A percentile compares a stretch with the other conserved stretches of the same genome.
Conservation (phyloP, 257 asterid species). For the Knoxia roxburghii region DNA sequence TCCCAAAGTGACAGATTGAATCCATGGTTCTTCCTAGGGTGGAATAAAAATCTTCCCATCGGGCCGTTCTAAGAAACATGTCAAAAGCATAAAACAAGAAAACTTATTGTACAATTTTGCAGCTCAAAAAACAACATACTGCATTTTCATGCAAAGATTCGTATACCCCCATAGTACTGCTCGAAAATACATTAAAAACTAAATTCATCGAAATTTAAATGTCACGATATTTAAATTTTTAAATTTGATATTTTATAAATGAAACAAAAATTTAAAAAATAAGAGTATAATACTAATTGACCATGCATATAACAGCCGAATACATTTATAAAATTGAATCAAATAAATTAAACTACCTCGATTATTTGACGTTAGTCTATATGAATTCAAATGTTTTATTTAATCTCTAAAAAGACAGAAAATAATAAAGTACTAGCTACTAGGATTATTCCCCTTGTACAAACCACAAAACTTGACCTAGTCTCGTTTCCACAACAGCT, state of each 20-base stretch:
- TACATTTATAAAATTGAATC: too few relatives aligned
- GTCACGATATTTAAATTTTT: too few relatives aligned
- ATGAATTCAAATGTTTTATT: too few relatives aligned
- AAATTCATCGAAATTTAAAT: too few relatives aligned
- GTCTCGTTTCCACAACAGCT: background rate
- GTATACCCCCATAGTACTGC: background rate
- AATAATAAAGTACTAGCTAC: background rate
- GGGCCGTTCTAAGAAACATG: background rate
- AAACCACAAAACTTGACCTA: slow-evolving; percentile 1
- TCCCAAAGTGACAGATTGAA: background rate
- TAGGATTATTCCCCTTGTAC: background rate
- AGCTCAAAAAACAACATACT: background rate
- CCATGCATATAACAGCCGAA: too few relatives aligned
- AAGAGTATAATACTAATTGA: too few relatives aligned
- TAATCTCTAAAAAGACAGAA: background rate
- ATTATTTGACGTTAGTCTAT: too few relatives aligned
- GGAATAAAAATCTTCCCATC: background rate
- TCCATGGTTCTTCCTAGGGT: background rate
- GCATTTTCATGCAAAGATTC: background rate
- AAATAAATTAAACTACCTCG: too few relatives aligned
- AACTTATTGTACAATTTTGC: background rate
- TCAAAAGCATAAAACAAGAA: too few relatives aligned
- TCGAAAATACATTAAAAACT: too few relatives aligned
- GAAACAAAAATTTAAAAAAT: too few relatives aligned
- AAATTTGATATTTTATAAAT: too few relatives aligned